A percentile compares a stretch with the other conserved stretches of the same genome.
Evolutionary conservation across 1,139 yeast species (phyloP).

Genomic region (Taphrina deformans): DNA sequence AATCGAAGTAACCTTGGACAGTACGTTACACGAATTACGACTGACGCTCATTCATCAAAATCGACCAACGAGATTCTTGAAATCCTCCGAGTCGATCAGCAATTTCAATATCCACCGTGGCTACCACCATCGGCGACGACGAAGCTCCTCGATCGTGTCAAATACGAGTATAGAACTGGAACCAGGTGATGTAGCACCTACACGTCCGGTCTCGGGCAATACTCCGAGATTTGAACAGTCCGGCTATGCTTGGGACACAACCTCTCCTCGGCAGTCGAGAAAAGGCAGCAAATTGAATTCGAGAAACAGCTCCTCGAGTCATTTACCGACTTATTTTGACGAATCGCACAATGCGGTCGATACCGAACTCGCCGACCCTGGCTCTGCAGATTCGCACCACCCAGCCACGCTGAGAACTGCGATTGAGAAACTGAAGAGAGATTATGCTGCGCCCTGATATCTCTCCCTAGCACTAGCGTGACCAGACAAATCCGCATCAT

Average conservation of each 20-base stretch:
- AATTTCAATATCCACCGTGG: conserved; percentile 10
- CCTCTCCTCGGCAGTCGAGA: neutral
- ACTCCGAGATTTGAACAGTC: conserved; percentile 11
- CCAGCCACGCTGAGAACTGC: neutral
- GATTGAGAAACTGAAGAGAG: neutral
- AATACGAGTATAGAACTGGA: conserved; percentile 22
- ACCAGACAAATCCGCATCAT: too few species aligned
- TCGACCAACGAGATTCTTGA: conserved; percentile 12
- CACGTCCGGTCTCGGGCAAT: neutral
- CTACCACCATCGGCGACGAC: conserved; percentile 12
- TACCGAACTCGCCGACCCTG: neutral
- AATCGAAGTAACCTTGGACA: conserved; percentile 27
- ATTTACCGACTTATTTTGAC: neutral
- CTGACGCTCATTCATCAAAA: conserved; percentile 9
- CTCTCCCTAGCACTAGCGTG: too few species aligned
- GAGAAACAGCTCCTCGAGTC: neutral
- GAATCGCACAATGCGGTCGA: neutral
- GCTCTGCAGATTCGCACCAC: neutral
- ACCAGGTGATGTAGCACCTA: conserved; percentile 31
- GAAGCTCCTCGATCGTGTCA: conserved; percentile 15
- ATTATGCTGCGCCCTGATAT: too few species aligned
- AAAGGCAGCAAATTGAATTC: neutral
- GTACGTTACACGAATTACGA: conserved; percentile 17
- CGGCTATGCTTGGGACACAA: conserved; percentile 19
- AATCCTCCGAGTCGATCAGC: conserved; percentile 14